Percentiles rank a stretch among this genome's conserved stretches.
Evolutionary conservation across 148 eudicot genomes (phyloP).

Genomic region (Camellia sinensis): DNA sequence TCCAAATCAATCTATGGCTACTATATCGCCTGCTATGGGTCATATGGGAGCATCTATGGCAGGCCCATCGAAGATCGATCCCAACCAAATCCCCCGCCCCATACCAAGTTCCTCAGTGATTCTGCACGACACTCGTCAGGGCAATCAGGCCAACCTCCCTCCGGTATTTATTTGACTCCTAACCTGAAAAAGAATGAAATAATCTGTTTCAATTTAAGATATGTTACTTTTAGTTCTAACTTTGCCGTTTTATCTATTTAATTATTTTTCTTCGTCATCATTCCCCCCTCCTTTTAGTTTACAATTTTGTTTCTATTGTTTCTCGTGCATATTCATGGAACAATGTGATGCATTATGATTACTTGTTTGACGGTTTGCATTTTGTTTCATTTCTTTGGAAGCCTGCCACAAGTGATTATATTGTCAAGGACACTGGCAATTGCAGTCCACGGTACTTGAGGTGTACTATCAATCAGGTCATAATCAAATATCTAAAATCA

Average conservation of each 20-base stretch:
- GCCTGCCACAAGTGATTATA: conserved; percentile 90
- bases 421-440: conserved; percentile 92
- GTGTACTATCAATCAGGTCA: conserved; percentile 93
- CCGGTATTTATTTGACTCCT: conserved; percentile 55
- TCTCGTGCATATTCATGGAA: neutral
- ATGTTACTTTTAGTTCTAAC: neutral
- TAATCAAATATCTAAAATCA: conserved; percentile 3
- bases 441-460: conserved; percentile 97
- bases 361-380: conserved; percentile 5
- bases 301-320: neutral
- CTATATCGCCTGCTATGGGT: conserved; percentile 58
- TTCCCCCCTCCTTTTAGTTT: neutral
- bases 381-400: conserved; percentile 27
- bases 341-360: neutral
- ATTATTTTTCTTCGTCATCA: neutral
- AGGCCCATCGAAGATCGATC: conserved; percentile 82
- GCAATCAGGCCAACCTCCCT: conserved; percentile 92
- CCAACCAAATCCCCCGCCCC: conserved; percentile 94
- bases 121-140: conserved; percentile 87
- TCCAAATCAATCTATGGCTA: conserved; percentile 64
- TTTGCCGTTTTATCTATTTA: neutral
- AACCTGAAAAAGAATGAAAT: neutral
- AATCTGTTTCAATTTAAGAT: neutral
- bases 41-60: conserved; percentile 51
- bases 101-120: conserved; percentile 55